phyloP scores from a whole-genome alignment of 495 filamentous ascomycete genomes.

The Penicillium bovifimosum region DNA sequence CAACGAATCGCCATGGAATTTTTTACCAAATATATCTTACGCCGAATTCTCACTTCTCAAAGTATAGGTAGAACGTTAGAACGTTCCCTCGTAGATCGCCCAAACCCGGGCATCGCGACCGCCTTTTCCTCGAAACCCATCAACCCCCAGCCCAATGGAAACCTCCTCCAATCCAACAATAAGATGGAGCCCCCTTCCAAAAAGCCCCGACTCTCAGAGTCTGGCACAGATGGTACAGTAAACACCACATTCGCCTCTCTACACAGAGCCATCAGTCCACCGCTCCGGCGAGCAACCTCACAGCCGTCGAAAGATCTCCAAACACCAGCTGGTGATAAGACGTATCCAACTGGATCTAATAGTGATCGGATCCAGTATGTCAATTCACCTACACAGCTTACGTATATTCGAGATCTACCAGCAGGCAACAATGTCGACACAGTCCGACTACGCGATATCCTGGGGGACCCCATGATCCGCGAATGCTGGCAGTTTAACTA shows the following conservation, averaged over 20 bases:
- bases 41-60: no score
- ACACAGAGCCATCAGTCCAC: constrained; percentile 1
- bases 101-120: neutral
- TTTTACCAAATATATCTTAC: no score
- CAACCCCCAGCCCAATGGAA: neutral
- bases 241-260: neutral
- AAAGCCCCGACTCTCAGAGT: neutral
- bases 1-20: no score
- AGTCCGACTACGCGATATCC: constrained; percentile 61
- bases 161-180: neutral
- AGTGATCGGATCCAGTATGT: constrained; percentile 9
- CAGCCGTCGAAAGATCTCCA: neutral
- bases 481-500: constrained; percentile 93
- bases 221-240: neutral
- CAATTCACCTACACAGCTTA: constrained; percentile 70
- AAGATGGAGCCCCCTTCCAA: constrained; percentile 2
- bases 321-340: neutral
- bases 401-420: constrained; percentile 61
- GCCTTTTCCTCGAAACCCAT: neutral
- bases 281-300: neutral
- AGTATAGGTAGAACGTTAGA: neutral
- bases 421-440: constrained; percentile 59
- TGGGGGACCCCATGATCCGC: constrained; percentile 74
- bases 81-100: neutral
- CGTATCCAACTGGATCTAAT: neutral